Evolutionary conservation across 805 yeast genomes (phyloP).

Genomic region (Yueomyces sinensis): DNA sequence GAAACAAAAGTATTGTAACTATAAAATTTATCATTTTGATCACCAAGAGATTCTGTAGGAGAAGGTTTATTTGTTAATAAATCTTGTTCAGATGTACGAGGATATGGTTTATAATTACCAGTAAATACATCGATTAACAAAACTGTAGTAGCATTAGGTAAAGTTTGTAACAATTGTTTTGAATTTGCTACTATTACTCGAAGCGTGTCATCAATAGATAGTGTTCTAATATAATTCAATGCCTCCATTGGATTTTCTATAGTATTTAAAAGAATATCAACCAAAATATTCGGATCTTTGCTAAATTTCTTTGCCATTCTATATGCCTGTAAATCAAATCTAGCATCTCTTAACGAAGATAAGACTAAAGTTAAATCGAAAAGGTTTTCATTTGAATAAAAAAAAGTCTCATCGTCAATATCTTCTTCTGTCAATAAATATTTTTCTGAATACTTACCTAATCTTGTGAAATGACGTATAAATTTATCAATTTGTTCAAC

Average conservation of each 20-base stretch:
- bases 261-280: constrained; percentile 60
- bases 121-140: constrained; percentile 79
- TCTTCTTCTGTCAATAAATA: constrained; percentile 23
- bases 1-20: constrained; percentile 46
- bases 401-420: constrained; percentile 25
- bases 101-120: constrained; percentile 56
- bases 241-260: constrained; percentile 47
- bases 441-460: constrained; percentile 11
- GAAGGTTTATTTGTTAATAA: background rate
- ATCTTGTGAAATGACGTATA: constrained; percentile 28
- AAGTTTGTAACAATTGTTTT: constrained; percentile 44
- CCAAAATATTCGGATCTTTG: constrained; percentile 62
- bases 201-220: constrained; percentile 65
- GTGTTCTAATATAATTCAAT: constrained; percentile 49
- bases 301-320: constrained; percentile 48
- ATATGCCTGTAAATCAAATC: constrained; percentile 53
- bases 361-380: constrained; percentile 62
- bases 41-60: constrained; percentile 2
- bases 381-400: constrained; percentile 18
- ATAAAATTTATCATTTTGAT: constrained; percentile 27
- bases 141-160: constrained; percentile 74
- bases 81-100: background rate
- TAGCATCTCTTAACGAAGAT: constrained; percentile 58
- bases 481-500: constrained; percentile 44
- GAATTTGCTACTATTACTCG: constrained; percentile 58